A percentile compares a stretch with the other conserved stretches of the same genome.
Evolutionary conservation across 2,329 filamentous ascomycete species (phyloP).

Genomic region (Pseudogymnoascus destructans): DNA sequence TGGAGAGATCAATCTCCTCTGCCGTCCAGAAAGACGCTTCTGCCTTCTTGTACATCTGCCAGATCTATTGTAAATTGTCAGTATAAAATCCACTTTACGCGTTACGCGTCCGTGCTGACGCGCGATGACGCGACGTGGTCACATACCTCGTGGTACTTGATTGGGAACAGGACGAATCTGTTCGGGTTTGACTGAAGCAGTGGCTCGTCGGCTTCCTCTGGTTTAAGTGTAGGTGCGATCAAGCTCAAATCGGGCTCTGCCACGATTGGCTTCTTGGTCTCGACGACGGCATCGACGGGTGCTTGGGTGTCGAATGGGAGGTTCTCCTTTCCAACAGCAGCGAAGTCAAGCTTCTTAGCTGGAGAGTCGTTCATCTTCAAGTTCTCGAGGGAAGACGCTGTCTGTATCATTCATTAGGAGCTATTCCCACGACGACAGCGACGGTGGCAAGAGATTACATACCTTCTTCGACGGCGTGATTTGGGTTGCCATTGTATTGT

Average conservation of each 20-base stretch:
- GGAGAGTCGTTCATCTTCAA: conserved; percentile 84
- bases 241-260: conserved; percentile 22
- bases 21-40: conserved; percentile 99
- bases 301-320: conserved; percentile 37
- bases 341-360: conserved; percentile 78
- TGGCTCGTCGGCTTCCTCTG: conserved; percentile 71
- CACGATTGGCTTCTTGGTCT: conserved; percentile 44
- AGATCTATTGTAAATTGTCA: conserved; percentile 54
- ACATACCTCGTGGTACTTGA: conserved; percentile 98
- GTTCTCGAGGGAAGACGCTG: conserved; percentile 71
- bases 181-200: conserved; percentile 90
- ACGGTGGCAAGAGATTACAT: conserved; percentile 29
- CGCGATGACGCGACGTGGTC: conserved; percentile 14
- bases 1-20: conserved; percentile 97
- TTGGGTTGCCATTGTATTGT: conserved; percentile 57
- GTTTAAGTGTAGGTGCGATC: conserved; percentile 41
- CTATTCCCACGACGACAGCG: conserved; percentile 21
- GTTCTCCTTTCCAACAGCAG: conserved; percentile 70
- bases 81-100: conserved; percentile 49
- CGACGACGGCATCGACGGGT: conserved; percentile 38
- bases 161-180: conserved; percentile 94
- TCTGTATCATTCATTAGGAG: conserved; percentile 37
- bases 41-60: conserved; percentile 99
- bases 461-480: conserved; percentile 65
- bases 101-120: conserved; percentile 37